These are phyloP conservation scores for Fusarium succisae DNA, from an alignment of 2,329 filamentous ascomycete genomes.

Conservation along the genomic window DNA sequence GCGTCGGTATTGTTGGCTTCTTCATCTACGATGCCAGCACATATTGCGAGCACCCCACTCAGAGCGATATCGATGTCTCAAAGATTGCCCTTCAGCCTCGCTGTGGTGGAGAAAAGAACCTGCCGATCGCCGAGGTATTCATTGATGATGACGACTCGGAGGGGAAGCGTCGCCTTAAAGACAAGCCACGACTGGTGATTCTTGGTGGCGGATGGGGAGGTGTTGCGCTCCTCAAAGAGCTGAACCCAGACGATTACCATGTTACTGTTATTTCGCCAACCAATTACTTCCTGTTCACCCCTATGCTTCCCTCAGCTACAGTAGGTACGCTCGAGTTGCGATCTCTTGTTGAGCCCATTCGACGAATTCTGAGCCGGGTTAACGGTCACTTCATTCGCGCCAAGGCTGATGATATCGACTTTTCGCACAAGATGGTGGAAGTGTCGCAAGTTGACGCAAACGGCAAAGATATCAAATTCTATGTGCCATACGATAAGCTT, in stretches of 20 bases:
- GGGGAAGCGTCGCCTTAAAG: slow-evolving; percentile 74
- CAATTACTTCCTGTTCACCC: slow-evolving; percentile 98
- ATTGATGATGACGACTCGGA: slow-evolving; percentile 89
- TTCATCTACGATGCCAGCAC: slow-evolving; percentile 95
- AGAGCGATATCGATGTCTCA: slow-evolving; percentile 83
- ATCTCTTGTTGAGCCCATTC: slow-evolving; percentile 91
- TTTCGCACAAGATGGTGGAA: slow-evolving; percentile 90
- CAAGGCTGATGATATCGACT: slow-evolving; percentile 87
- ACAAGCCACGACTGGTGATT: slow-evolving; percentile 93
- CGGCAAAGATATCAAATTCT: slow-evolving; percentile 84
- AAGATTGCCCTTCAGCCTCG: slow-evolving; percentile 82
- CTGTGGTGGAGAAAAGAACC: slow-evolving; percentile 89
- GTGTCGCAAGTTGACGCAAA: slow-evolving; percentile 75
- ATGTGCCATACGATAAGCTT: slow-evolving; percentile 96
- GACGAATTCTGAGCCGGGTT: slow-evolving; percentile 80
- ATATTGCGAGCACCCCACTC: slow-evolving; percentile 76
- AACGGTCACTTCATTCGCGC: slow-evolving; percentile 91
- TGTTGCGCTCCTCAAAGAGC: slow-evolving; percentile 87
- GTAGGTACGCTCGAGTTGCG: slow-evolving; percentile 93
- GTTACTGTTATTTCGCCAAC: slow-evolving; percentile 93
- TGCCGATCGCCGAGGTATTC: slow-evolving; percentile 87
- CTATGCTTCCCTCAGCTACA: slow-evolving; percentile 96
- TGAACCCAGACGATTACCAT: slow-evolving; percentile 93
- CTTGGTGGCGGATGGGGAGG: slow-evolving; percentile 95
- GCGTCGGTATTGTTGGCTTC: slow-evolving; percentile 78